Conservation (phyloP, 2,329 filamentous ascomycete genomes). For the Neurospora crassa region DNA sequence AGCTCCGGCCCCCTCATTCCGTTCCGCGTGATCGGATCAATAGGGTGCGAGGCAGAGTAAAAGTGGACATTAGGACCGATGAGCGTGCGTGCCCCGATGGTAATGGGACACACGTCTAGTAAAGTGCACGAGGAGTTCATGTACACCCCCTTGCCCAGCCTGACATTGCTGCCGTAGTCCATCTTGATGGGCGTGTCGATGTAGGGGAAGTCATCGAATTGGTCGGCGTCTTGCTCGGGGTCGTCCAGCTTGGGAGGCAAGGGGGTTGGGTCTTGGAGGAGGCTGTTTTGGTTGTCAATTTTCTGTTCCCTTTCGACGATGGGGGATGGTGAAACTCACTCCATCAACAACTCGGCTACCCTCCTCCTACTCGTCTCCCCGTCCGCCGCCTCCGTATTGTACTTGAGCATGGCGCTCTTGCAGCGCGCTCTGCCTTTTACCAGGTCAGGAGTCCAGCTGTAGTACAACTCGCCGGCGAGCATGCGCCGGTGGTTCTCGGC, state of each 20-base stretch:
- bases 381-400: slow-evolving; percentile 42
- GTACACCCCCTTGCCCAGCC: slow-evolving; percentile 60
- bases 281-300: slow-evolving; percentile 30
- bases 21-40: slow-evolving; percentile 65
- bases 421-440: slow-evolving; percentile 54
- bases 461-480: slow-evolving; percentile 61
- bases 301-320: not conserved
- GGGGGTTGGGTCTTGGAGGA: slow-evolving; percentile 51
- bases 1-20: slow-evolving; percentile 66
- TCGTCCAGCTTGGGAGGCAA: slow-evolving; percentile 50
- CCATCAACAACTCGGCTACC: slow-evolving; percentile 58
- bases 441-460: slow-evolving; percentile 62
- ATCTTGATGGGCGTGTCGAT: slow-evolving; percentile 59
- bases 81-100: slow-evolving; percentile 66
- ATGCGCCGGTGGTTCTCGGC: slow-evolving; percentile 46
- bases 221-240: slow-evolving; percentile 52
- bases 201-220: slow-evolving; percentile 57
- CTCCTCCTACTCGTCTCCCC: slow-evolving; percentile 50
- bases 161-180: slow-evolving; percentile 72
- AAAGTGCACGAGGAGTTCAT: slow-evolving; percentile 68
- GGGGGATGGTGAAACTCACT: slow-evolving; percentile 50
- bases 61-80: slow-evolving; percentile 71
- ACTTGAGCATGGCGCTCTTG: slow-evolving; percentile 48
- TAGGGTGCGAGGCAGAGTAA: slow-evolving; percentile 65
- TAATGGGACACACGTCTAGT: slow-evolving; percentile 67